A percentile compares a stretch with the other conserved stretches of the same genome.
Evolutionary conservation across 139 green algal genomes (phyloP).

Genomic region (Auxenochlorella protothecoides): DNA sequence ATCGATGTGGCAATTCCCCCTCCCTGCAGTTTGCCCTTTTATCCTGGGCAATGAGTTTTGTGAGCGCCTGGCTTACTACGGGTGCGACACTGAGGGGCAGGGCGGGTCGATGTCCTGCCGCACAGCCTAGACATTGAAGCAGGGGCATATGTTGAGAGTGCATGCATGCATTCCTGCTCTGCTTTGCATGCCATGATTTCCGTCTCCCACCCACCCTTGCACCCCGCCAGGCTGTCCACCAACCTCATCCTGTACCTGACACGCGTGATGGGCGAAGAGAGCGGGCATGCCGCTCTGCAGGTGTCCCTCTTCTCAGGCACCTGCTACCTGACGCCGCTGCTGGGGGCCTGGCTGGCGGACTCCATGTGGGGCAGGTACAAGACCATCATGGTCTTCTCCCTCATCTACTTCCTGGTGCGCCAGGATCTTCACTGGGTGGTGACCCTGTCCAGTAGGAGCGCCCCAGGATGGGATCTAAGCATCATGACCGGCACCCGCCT

Average conservation of each 20-base stretch:
- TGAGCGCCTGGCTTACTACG: slow-evolving; percentile 83
- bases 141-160: no score
- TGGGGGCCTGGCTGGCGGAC: slow-evolving; percentile 88
- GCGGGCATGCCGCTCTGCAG: slow-evolving; percentile 59
- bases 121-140: no score
- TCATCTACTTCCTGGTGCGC: slow-evolving; percentile 75
- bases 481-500: no score
- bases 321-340: slow-evolving; percentile 85
- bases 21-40: slow-evolving; percentile 67
- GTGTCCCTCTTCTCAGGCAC: slow-evolving; percentile 87
- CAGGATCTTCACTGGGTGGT: no score
- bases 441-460: no score
- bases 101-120: no score
- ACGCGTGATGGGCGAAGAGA: slow-evolving; percentile 58
- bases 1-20: not conserved
- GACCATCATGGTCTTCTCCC: slow-evolving; percentile 89
- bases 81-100: slow-evolving; percentile 23
- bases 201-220: not conserved
- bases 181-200: not conserved
- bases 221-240: slow-evolving; percentile 54
- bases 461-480: no score
- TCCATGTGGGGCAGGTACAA: slow-evolving; percentile 82
- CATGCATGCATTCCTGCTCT: not conserved
- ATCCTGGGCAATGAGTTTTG: slow-evolving; percentile 89
- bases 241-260: slow-evolving; percentile 89